Conservation (phyloP, 2,329 filamentous ascomycete genomes). For the Gliomastix tumulicola region DNA sequence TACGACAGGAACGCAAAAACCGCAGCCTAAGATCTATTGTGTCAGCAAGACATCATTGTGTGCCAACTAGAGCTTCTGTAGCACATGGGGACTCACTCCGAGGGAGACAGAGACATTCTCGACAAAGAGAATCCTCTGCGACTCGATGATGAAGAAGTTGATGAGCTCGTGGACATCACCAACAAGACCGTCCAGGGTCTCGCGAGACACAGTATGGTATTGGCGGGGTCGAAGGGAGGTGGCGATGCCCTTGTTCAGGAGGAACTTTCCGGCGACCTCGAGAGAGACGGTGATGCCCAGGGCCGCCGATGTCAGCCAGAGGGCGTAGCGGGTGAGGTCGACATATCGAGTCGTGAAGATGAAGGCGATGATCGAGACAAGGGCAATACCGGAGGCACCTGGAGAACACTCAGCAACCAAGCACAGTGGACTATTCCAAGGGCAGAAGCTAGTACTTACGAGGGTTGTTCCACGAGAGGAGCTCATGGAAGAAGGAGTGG, state of each 20-base stretch:
- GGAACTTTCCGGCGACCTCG: slow-evolving; percentile 53
- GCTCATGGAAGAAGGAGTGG: slow-evolving; percentile 63
- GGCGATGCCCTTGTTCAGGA: slow-evolving; percentile 55
- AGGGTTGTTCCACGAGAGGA: slow-evolving; percentile 64
- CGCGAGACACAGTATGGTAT: slow-evolving; percentile 60
- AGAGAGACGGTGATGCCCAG: slow-evolving; percentile 53
- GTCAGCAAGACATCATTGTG: slow-evolving; percentile 1
- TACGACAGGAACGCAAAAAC: slow-evolving; percentile 58
- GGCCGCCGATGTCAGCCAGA: slow-evolving; percentile 59
- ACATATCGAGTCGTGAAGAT: slow-evolving; percentile 61
- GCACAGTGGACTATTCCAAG: neutral
- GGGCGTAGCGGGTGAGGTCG: slow-evolving; percentile 56
- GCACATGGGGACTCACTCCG: slow-evolving; percentile 48
- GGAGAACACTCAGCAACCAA: slow-evolving; percentile 9
- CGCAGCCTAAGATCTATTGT: slow-evolving; percentile 39
- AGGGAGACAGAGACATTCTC: slow-evolving; percentile 58
- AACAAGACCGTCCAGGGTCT: slow-evolving; percentile 53
- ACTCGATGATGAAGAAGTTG: slow-evolving; percentile 68
- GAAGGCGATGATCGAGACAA: slow-evolving; percentile 45
- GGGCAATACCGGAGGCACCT: slow-evolving; percentile 62
- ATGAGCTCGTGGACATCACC: slow-evolving; percentile 61
- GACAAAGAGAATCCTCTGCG: slow-evolving; percentile 60
- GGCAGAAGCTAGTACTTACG: too few relatives aligned
- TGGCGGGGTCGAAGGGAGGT: slow-evolving; percentile 60
- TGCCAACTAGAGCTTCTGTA: neutral